Evolutionary conservation across 495 filamentous ascomycete species (phyloP).

Genomic region (Annulohypoxylon nitens): DNA sequence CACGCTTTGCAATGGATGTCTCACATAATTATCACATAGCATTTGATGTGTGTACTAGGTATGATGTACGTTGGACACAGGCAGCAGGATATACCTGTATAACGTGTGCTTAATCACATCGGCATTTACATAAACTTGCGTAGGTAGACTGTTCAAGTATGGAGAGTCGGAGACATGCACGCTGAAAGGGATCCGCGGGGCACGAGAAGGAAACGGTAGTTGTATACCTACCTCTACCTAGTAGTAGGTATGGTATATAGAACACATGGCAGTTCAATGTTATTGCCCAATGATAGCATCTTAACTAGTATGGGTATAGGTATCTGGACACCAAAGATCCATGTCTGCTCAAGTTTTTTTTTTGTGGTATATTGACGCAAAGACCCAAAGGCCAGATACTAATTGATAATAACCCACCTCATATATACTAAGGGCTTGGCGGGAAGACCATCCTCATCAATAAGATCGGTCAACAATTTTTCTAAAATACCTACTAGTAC

Average conservation of each 20-base stretch:
- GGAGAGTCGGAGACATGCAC: background rate
- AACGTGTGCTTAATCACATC: no score
- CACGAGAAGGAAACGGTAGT: no score
- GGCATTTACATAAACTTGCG: no score
- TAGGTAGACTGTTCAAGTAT: no score
- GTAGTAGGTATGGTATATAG: background rate
- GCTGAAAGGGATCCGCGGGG: background rate
- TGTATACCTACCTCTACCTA: no score
- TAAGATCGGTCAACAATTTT: background rate
- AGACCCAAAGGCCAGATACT: background rate
- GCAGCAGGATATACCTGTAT: no score
- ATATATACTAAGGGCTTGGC: constrained; percentile 29
- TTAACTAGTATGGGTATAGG: background rate
- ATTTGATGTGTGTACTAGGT: no score
- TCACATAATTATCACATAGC: background rate
- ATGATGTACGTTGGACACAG: no score
- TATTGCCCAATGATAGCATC: background rate
- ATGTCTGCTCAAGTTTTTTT: background rate
- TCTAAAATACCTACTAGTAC: background rate
- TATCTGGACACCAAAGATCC: background rate
- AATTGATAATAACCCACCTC: constrained; percentile 24
- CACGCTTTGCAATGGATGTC: background rate
- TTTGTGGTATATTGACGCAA: background rate
- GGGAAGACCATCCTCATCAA: constrained; percentile 19
- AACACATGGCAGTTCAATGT: background rate